A percentile compares a stretch with the other conserved stretches of the same genome.
These are phyloP conservation scores for Aegilops sharonensis DNA, from an alignment of 176 grass and related monocot species.

Conservation along the genomic window DNA sequence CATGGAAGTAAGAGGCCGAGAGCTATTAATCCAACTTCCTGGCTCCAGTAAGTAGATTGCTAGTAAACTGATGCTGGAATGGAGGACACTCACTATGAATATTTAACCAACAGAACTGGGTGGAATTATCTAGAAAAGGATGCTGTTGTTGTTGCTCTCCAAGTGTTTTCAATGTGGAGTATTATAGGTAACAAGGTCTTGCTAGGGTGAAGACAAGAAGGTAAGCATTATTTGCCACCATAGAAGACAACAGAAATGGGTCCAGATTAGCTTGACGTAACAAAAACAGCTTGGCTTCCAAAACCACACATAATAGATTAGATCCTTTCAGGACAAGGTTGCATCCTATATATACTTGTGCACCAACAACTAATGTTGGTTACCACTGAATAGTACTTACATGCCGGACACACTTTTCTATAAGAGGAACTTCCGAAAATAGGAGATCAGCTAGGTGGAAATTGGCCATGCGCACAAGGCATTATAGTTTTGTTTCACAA, in stretches of 20 bases:
- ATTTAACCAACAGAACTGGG: not conserved
- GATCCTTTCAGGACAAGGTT: not conserved
- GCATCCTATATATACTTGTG: not conserved
- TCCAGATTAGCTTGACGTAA: not conserved
- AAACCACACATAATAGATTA: not conserved
- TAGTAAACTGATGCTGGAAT: not conserved
- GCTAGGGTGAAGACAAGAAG: not conserved
- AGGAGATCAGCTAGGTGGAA: not conserved
- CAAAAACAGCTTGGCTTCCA: not conserved
- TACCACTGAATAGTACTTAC: not conserved
- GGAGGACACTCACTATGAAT: not conserved
- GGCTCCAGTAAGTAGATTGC: not conserved
- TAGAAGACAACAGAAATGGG: not conserved
- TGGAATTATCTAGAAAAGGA: not conserved
- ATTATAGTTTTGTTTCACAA: not conserved
- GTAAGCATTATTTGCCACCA: not conserved
- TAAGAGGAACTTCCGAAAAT: not conserved
- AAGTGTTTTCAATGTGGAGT: not conserved
- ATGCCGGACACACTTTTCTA: not conserved
- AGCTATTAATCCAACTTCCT: not conserved
- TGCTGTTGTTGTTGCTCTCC: not conserved
- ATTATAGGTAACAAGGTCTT: constrained; percentile 2
- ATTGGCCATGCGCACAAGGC: not conserved
- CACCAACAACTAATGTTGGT: not conserved
- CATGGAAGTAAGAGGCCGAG: too few species aligned